A percentile compares a stretch with the other conserved stretches of the same genome.
Evolutionary conservation across 306 rosid genomes (phyloP).

Genomic region (Ochetophila trinervis): DNA sequence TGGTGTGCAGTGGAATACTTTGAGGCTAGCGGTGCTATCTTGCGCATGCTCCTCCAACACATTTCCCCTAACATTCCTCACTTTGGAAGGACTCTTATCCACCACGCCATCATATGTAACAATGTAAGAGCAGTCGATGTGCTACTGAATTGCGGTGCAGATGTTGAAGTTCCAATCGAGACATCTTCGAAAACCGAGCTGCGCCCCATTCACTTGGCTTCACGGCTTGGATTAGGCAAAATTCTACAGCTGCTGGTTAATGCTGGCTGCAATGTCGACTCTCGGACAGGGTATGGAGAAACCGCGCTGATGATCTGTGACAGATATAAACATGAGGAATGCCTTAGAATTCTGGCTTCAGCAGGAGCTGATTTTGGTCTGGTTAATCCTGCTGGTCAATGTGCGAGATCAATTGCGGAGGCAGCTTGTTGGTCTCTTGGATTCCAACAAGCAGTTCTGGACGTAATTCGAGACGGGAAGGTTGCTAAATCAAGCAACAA

Average conservation of each 20-base stretch:
- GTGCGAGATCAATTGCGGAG: slow-evolving; percentile 42
- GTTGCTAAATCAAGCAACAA: slow-evolving; percentile 39
- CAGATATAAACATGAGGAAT: slow-evolving; percentile 36
- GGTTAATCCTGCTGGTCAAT: slow-evolving; percentile 38
- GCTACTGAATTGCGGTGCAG: slow-evolving; percentile 33
- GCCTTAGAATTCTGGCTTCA: slow-evolving; percentile 48
- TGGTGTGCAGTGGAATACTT: slow-evolving; percentile 82
- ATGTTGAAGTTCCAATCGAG: slow-evolving; percentile 30
- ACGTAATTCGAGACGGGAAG: slow-evolving; percentile 33
- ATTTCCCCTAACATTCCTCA: slow-evolving; percentile 41
- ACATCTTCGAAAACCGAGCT: slow-evolving; percentile 32
- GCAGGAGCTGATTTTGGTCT: slow-evolving; percentile 59
- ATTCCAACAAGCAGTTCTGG: slow-evolving; percentile 33
- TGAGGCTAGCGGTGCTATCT: slow-evolving; percentile 55
- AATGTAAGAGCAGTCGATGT: slow-evolving; percentile 39
- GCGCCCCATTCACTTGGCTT: slow-evolving; percentile 47
- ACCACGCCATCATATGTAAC: slow-evolving; percentile 59
- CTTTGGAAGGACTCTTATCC: slow-evolving; percentile 57
- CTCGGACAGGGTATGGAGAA: slow-evolving; percentile 44
- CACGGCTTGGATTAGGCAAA: slow-evolving; percentile 32
- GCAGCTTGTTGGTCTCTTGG: slow-evolving; percentile 36
- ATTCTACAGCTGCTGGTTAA: slow-evolving; percentile 36
- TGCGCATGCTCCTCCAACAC: slow-evolving; percentile 43
- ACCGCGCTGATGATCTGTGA: slow-evolving; percentile 49
- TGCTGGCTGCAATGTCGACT: slow-evolving; percentile 41